phyloP scores from a whole-genome alignment of 768 basidiomycete genomes.

The Mycena sanguinolenta region DNA sequence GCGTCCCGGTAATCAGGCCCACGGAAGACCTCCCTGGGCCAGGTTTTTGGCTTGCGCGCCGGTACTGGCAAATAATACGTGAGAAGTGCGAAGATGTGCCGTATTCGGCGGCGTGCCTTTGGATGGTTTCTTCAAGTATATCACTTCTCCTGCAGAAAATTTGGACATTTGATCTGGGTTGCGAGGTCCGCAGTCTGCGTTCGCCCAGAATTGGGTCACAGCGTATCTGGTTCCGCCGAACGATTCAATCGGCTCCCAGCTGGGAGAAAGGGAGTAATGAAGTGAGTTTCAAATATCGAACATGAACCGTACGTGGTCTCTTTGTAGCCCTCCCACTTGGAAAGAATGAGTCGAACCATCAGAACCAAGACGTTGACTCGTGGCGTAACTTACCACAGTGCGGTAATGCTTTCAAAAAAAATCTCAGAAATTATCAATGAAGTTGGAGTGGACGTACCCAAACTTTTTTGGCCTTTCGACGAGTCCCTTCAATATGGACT shows the following conservation, averaged over 20 bases:
- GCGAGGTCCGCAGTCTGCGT: constrained; percentile 1
- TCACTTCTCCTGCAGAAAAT: neutral
- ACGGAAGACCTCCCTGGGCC: constrained; percentile 9
- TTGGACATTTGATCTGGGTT: neutral
- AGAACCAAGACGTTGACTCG: no score
- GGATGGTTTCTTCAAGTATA: neutral
- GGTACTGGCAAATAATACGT: neutral
- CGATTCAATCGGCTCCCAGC: neutral
- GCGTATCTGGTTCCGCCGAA: neutral
- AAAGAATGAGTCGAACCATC: no score
- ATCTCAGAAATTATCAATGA: no score
- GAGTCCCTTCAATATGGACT: no score
- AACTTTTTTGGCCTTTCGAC: no score
- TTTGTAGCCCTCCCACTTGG: no score
- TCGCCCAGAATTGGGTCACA: neutral
- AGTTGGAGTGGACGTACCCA: no score
- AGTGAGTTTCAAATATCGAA: no score
- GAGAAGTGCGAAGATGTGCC: neutral
- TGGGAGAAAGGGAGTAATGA: neutral
- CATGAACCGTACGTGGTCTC: no score
- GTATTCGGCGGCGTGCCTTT: neutral
- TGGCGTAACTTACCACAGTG: no score
- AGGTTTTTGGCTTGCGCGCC: neutral
- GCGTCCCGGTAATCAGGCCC: neutral
- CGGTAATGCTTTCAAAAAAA: no score